Evolutionary conservation across 352 stramenopile species (phyloP).

Genomic region (Phytophthora cactorum): DNA sequence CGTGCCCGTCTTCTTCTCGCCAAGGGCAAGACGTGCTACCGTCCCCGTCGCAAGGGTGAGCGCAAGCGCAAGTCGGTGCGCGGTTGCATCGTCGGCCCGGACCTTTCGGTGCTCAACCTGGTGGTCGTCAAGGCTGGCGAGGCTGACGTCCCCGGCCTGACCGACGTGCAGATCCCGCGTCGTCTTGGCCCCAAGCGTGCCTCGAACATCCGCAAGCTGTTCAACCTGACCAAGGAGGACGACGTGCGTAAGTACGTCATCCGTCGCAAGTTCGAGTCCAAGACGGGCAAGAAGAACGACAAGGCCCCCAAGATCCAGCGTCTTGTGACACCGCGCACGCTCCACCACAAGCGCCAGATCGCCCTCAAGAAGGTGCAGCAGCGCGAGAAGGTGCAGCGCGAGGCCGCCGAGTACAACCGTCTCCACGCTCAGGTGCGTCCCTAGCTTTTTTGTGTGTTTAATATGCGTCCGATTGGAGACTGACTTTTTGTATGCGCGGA

Average conservation of each 20-base stretch:
- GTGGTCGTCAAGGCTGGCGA: slow-evolving; percentile 99
- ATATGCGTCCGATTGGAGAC: slow-evolving; percentile 8
- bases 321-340: slow-evolving; percentile 96
- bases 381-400: slow-evolving; percentile 92
- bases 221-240: slow-evolving; percentile 99
- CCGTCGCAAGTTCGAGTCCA: slow-evolving; percentile 98
- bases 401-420: slow-evolving; percentile 98
- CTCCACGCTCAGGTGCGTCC: slow-evolving; percentile 93
- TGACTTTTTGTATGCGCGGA: slow-evolving; percentile 49
- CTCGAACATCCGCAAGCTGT: slow-evolving; percentile 99
- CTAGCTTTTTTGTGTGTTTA: not conserved
- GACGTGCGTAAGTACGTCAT: slow-evolving; percentile 99
- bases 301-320: slow-evolving; percentile 99
- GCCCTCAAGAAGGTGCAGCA: slow-evolving; percentile 85
- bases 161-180: slow-evolving; percentile 96
- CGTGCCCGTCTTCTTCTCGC: slow-evolving; percentile 98
- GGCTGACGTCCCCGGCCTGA: slow-evolving; percentile 96
- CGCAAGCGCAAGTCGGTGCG: slow-evolving; percentile 99
- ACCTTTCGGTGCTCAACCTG: slow-evolving; percentile 99
- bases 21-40: slow-evolving; percentile 99
- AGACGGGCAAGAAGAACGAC: slow-evolving; percentile 98
- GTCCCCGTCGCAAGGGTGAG: slow-evolving; percentile 94
- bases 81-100: slow-evolving; percentile 99
- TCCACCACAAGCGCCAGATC: slow-evolving; percentile 96
- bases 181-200: slow-evolving; percentile 99